These are phyloP conservation scores for Glebionis coronaria DNA, from an alignment of 129 eudicot genomes.

Conservation along the genomic window DNA sequence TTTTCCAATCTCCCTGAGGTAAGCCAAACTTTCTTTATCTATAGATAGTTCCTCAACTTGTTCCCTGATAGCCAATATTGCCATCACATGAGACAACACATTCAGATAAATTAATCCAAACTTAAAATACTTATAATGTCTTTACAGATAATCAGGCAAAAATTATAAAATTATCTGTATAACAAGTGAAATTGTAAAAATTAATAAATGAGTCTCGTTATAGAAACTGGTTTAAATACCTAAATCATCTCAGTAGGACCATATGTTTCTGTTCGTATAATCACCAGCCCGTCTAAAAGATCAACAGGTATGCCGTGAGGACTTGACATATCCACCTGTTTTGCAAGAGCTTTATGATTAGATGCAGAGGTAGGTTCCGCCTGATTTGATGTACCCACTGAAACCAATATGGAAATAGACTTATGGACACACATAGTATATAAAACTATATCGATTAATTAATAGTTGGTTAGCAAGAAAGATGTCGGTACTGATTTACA, in stretches of 20 bases:
- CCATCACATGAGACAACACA: slow-evolving; percentile 14
- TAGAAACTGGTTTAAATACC: slow-evolving; percentile 35
- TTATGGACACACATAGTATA: too few species aligned
- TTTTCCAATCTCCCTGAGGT: slow-evolving; percentile 87
- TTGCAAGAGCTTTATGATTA: too few species aligned
- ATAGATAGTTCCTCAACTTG: slow-evolving; percentile 84
- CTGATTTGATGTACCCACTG: too few species aligned
- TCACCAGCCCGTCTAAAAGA: slow-evolving; percentile 81
- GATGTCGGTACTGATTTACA: too few species aligned
- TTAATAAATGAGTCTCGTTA: neutral
- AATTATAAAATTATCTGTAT: neutral
- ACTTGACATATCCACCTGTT: slow-evolving; percentile 88
- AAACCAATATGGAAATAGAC: too few species aligned
- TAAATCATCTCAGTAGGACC: slow-evolving; percentile 98
- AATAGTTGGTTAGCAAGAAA: too few species aligned
- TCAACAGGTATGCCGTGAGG: slow-evolving; percentile 99
- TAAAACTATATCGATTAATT: too few species aligned
- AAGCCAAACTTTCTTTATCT: slow-evolving; percentile 91
- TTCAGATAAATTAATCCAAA: neutral
- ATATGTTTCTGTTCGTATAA: slow-evolving; percentile 81
- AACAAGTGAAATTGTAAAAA: neutral
- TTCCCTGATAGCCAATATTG: slow-evolving; percentile 93
- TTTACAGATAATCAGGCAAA: too few species aligned
- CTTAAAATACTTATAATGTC: too few species aligned
- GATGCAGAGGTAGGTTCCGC: too few species aligned